Evolutionary conservation across 1,139 yeast species (phyloP), one percentile per base, ranked within the genome.

Genomic region (Protomyces arabidopsidicola): DNA sequence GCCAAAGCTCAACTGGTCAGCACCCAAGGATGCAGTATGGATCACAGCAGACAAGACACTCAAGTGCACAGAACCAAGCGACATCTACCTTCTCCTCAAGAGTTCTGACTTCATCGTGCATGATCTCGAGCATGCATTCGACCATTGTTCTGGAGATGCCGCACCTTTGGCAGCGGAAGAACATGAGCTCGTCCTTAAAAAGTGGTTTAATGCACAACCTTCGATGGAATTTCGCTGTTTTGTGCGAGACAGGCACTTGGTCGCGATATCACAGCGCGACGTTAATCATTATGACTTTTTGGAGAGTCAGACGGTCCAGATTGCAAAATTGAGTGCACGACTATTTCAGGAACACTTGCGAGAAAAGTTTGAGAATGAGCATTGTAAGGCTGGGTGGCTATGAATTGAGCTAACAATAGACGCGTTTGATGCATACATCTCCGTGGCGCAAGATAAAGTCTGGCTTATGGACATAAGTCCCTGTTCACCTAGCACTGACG

Each of bases 11-110:
- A 93, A 93, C 76, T 93, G 98, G 98, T 89, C 97, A 0, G 87
- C 97, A 1, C 98, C 99, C 1, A 87, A 86, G 71, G 99, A 93
- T 75, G 90, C 98, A 6, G 82, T 84, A 0, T 93, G 98, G 98
- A 91, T 93, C 38, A 77, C 88, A 71, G 82, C 95, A 1, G 86
- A 88, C 45, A 87, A 88, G 70, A 81, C 88, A 3, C 82, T 88
- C 79, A 81, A 83, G 70, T 90, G 98, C 71, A 79, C 76, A 16
- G 80, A 79, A 42, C 84, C 87, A 0, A 81, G 85, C 52, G 99
- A 93, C 69, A 76, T 93, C 0, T 91, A 90, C 68, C 74, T 93
- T 63, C 75, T 93, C 16, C 75, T 95, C 62, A 93, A 93, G 70
- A 84, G 96, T 0, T 90, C 97, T 0, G 90, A 89, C 70, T 95